These are phyloP conservation scores for Strigomonas galati DNA, from an alignment of 208 protist species.

Conservation along the genomic window DNA sequence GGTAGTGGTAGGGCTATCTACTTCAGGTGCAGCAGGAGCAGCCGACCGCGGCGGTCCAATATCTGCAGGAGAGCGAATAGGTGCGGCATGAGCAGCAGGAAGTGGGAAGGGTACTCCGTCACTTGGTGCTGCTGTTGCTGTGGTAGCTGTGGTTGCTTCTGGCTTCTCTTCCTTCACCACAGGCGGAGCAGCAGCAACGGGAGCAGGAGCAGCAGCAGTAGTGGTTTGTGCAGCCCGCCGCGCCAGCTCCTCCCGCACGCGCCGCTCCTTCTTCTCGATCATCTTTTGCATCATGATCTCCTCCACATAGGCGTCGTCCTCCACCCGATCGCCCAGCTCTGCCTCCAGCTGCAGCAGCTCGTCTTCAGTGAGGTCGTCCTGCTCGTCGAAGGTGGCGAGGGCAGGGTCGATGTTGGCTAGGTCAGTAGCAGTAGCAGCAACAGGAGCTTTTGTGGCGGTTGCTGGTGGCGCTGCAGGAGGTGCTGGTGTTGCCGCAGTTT, in stretches of 20 bases:
- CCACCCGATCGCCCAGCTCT: constrained; percentile 60
- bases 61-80: constrained; percentile 33
- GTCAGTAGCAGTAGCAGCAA: background rate
- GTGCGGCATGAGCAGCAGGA: too few species aligned
- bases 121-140: background rate
- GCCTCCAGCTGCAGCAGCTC: constrained; percentile 75
- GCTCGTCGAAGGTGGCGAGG: constrained; percentile 65
- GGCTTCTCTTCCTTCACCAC: background rate
- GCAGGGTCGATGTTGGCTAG: constrained; percentile 15
- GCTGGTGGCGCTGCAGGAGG: background rate
- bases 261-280: constrained; percentile 81
- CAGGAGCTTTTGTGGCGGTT: background rate
- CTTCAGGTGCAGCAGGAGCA: background rate
- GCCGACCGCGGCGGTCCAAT: constrained; percentile 16
- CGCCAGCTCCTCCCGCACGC: constrained; percentile 44
- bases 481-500: constrained; percentile 2
- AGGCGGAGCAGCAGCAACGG: background rate
- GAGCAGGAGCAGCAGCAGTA: background rate
- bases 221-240: background rate
- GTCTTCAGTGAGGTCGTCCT: constrained; percentile 76
- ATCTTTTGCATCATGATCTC: constrained; percentile 72
- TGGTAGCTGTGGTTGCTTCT: background rate
- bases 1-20: background rate
- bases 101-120: too few species aligned
- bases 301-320: constrained; percentile 74